Conservation (phyloP, 1,139 yeast genomes). For the Waltiozyma sp. region DNA sequence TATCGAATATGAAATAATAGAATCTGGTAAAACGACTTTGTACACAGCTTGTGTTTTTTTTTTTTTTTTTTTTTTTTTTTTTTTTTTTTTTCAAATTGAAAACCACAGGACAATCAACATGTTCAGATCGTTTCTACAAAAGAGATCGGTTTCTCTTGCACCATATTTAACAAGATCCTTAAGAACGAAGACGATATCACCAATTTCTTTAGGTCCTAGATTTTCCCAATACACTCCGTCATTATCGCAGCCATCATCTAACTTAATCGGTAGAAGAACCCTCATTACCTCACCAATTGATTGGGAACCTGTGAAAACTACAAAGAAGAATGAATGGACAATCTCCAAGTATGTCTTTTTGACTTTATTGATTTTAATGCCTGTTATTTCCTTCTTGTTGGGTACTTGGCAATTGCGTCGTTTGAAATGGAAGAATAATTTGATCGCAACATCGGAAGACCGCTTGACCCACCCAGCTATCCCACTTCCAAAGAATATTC, state of each 20-base stretch:
- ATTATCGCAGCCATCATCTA: neutral
- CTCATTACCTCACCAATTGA: conserved; percentile 57
- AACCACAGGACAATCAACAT: too few relatives aligned
- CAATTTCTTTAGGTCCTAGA: neutral
- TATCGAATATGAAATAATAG: too few relatives aligned
- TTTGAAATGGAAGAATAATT: conserved; percentile 77
- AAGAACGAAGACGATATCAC: neutral
- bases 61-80: too few relatives aligned
- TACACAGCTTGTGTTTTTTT: too few relatives aligned
- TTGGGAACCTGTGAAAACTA: conserved; percentile 68
- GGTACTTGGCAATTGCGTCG: conserved; percentile 94
- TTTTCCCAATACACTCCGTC: neutral
- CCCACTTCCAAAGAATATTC: conserved; percentile 51
- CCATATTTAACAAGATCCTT: neutral
- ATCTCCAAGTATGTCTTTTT: conserved; percentile 39
- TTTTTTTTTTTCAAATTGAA: neutral
- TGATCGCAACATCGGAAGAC: conserved; percentile 77
- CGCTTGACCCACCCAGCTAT: conserved; percentile 64
- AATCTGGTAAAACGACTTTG: too few relatives aligned
- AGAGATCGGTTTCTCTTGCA: neutral
- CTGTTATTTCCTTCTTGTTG: conserved; percentile 69
- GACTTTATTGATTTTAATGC: conserved; percentile 69
- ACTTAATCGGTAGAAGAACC: conserved; percentile 5
- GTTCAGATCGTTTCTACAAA: neutral
- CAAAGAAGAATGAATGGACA: conserved; percentile 21